A percentile compares a stretch with the other conserved stretches of the same genome.
phyloP scores from a whole-genome alignment of 495 filamentous ascomycete genomes.

The Margaritispora aquatica region DNA sequence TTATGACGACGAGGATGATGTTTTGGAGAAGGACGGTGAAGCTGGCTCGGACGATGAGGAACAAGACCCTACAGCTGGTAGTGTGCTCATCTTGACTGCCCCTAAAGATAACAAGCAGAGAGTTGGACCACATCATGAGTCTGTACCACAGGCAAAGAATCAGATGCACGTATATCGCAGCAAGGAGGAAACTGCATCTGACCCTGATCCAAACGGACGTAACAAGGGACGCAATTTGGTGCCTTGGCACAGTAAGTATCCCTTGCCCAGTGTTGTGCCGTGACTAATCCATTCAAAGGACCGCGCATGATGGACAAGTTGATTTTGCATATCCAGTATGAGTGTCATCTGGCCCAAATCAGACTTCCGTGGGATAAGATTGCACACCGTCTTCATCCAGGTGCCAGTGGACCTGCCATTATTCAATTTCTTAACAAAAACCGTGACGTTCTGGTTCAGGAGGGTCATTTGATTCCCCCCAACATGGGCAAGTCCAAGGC shows the following conservation, averaged over 20 bases:
- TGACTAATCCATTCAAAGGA: conserved; percentile 15
- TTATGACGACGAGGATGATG: background rate
- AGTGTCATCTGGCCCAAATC: conserved; percentile 21
- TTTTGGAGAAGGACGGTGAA: background rate
- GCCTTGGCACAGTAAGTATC: conserved; percentile 28
- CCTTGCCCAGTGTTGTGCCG: background rate
- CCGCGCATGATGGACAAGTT: conserved; percentile 33
- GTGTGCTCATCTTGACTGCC: background rate
- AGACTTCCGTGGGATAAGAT: conserved; percentile 28
- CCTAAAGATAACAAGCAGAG: background rate
- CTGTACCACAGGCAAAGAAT: background rate
- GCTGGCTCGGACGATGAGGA: background rate
- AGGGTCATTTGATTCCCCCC: conserved; percentile 33
- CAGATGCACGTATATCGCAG: background rate
- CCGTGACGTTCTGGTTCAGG: conserved; percentile 22
- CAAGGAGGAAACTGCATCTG: background rate
- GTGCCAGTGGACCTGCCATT: conserved; percentile 24
- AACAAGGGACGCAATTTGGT: conserved; percentile 27
- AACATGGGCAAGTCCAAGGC: conserved; percentile 15
- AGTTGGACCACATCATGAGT: background rate
- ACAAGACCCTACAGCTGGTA: background rate
- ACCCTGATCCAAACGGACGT: conserved; percentile 26
- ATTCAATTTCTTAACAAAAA: conserved; percentile 27
- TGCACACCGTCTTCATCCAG: conserved; percentile 29
- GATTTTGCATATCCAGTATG: conserved; percentile 28